Percentiles rank a stretch among this genome's conserved stretches.
Evolutionary conservation across 352 stramenopile genomes (phyloP).

Genomic region (Pythium phragmitis): DNA sequence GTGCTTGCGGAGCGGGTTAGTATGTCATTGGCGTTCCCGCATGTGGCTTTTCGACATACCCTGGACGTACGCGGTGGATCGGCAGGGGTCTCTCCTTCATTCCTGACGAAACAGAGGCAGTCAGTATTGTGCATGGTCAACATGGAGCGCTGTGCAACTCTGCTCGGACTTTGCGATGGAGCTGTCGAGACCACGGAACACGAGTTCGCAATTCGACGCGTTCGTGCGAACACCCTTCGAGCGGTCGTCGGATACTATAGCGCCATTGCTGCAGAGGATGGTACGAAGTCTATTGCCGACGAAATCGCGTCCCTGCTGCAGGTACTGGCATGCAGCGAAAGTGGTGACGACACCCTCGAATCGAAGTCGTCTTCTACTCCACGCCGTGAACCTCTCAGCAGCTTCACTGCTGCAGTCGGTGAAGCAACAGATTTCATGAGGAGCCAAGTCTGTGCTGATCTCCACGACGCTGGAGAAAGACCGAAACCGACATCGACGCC

Average conservation of each 20-base stretch:
- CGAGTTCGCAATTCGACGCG: slow-evolving; percentile 19
- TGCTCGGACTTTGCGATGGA: slow-evolving; percentile 36
- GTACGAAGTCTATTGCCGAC: slow-evolving; percentile 15
- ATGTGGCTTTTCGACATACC: slow-evolving; percentile 3
- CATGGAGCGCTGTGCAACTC: slow-evolving; percentile 42
- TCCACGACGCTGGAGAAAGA: slow-evolving; percentile 54
- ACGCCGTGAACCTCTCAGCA: slow-evolving; percentile 45
- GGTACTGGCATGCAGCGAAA: slow-evolving; percentile 3
- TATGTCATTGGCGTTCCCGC: slow-evolving; percentile 38
- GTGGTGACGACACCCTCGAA: not conserved
- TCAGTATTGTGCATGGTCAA: slow-evolving; percentile 57
- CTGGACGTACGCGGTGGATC: not conserved
- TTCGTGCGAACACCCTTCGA: slow-evolving; percentile 49
- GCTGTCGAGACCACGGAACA: slow-evolving; percentile 10
- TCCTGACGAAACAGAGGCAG: slow-evolving; percentile 56
- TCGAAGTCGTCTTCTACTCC: slow-evolving; percentile 28
- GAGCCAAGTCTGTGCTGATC: slow-evolving; percentile 55
- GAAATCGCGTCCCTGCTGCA: slow-evolving; percentile 25
- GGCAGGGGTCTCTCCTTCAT: slow-evolving; percentile 35
- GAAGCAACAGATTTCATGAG: slow-evolving; percentile 61
- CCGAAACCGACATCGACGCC: slow-evolving; percentile 27
- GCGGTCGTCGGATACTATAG: slow-evolving; percentile 75
- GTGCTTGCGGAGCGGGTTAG: slow-evolving; percentile 71
- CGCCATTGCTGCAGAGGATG: slow-evolving; percentile 33
- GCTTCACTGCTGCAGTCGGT: slow-evolving; percentile 38